Percentiles rank a stretch among this genome's conserved stretches.
Evolutionary conservation across 2,329 filamentous ascomycete species (phyloP).

Genomic region (Penicillium sp.): DNA sequence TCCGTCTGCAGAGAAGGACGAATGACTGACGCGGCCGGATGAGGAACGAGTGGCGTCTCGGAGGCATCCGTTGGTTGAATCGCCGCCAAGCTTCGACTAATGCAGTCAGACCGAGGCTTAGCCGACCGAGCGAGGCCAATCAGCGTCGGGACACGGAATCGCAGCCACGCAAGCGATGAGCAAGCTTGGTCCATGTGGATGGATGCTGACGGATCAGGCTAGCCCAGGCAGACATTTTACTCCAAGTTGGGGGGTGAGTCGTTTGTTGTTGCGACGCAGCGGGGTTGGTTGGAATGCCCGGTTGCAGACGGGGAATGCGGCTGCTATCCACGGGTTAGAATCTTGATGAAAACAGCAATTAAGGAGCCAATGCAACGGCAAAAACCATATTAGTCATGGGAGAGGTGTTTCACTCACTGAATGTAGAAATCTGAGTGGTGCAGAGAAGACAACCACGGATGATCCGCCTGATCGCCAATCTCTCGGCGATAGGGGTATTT

Average conservation of each 20-base stretch:
- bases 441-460: neutral
- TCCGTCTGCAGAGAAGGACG: constrained; percentile 10
- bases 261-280: neutral
- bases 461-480: neutral
- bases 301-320: neutral
- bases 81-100: constrained; percentile 29
- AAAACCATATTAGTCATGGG: no score
- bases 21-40: constrained; percentile 25
- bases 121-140: constrained; percentile 15
- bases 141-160: constrained; percentile 1
- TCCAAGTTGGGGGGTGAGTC: neutral
- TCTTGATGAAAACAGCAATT: neutral
- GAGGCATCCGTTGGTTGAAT: constrained; percentile 10
- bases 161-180: constrained; percentile 26
- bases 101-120: constrained; percentile 24
- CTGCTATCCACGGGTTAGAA: neutral
- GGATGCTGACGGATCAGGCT: constrained; percentile 5
- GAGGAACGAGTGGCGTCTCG: neutral
- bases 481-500: neutral
- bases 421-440: neutral
- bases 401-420: neutral
- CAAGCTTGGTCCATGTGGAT: neutral
- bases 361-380: neutral
- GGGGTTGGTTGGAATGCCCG: neutral
- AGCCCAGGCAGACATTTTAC: constrained; percentile 12